phyloP scores from a whole-genome alignment of 139 green algal species.

The Monoraphidium neglectum region DNA sequence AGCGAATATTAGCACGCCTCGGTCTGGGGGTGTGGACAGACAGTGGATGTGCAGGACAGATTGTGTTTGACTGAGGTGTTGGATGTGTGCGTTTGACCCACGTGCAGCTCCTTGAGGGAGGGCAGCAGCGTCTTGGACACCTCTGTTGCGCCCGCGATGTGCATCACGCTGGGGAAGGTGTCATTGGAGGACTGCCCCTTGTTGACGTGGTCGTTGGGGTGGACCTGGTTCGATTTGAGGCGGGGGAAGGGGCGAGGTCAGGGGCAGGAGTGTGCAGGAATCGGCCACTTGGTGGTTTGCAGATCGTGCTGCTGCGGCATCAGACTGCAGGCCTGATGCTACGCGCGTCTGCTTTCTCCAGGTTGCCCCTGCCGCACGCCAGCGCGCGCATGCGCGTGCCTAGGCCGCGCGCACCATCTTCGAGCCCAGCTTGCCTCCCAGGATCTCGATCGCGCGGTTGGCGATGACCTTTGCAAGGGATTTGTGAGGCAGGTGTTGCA shows the following conservation, averaged over 20 bases:
- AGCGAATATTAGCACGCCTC: too few species aligned
- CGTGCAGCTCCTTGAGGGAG: conserved; percentile 70
- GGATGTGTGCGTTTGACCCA: conserved; percentile 21
- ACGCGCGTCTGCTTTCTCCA: too few species aligned
- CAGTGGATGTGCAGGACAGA: too few species aligned
- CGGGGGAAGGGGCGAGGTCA: too few species aligned
- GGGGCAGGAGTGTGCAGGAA: background rate
- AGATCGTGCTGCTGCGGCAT: conserved; percentile 89
- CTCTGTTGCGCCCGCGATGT: conserved; percentile 88
- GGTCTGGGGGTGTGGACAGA: too few species aligned
- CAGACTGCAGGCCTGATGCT: too few species aligned
- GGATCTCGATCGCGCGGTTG: conserved; percentile 81
- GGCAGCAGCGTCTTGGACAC: conserved; percentile 74
- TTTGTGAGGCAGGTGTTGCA: background rate
- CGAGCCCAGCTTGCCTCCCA: conserved; percentile 79
- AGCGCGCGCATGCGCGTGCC: too few species aligned
- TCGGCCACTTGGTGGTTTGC: conserved; percentile 87
- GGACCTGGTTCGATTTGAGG: too few species aligned
- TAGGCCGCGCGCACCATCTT: conserved; percentile 83
- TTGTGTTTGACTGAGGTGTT: too few species aligned
- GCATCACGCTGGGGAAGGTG: conserved; percentile 96
- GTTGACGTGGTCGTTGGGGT: conserved; percentile 99
- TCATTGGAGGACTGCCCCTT: conserved; percentile 95
- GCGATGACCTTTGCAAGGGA: background rate
- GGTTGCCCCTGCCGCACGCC: too few species aligned